Evolutionary conservation across 805 yeast species (phyloP), one percentile per base, ranked within the genome.

Genomic region (Candida michaelii): DNA sequence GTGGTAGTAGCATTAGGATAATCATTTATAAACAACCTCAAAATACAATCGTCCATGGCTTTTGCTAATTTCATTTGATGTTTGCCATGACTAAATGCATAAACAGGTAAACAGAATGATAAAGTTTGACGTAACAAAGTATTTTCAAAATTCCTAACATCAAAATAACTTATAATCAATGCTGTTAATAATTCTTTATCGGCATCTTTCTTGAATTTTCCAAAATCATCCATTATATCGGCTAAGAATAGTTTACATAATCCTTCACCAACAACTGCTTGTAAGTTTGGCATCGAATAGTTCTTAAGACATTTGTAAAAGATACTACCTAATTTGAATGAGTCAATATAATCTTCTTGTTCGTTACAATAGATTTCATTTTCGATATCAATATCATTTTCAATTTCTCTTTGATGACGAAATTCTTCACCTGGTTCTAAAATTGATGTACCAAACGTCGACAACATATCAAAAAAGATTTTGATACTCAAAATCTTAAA

Each of bases 71-170:
- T 71, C 37, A 72, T 74, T 59, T 88, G 97, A 58, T 89, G 95
- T 13, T 66, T 65, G 0, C 71, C 67, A 53, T 83, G 89, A 25
- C 95, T 85, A 55, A 80, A 85, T 29, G 93, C 82, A 59, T 86
- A 89, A 0, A 86, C 95, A 0, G 97, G 97, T 13, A 90, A 71
- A 58, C 96, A 89, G 55, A 87, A 90, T 8, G 93, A 79, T 45
- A 90, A 75, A 0, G 86, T 85, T 60, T 90, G 97, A 36, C 82
- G 71, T 47, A 90, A 67, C 12, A 81, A 77, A 43, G 78, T 83
- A 52, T 88, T 88, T 4, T 69, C 63, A 4, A 77, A 62, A 41
- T 83, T 82, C 3, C 67, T 60, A 0, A 93, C 89, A 40, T 84
- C 81, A 64, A 87, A 90, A 55, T 89, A 91, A 0, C 85, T 75